Conservation (phyloP, 768 basidiomycete genomes). For the Podaxis pistillaris region DNA sequence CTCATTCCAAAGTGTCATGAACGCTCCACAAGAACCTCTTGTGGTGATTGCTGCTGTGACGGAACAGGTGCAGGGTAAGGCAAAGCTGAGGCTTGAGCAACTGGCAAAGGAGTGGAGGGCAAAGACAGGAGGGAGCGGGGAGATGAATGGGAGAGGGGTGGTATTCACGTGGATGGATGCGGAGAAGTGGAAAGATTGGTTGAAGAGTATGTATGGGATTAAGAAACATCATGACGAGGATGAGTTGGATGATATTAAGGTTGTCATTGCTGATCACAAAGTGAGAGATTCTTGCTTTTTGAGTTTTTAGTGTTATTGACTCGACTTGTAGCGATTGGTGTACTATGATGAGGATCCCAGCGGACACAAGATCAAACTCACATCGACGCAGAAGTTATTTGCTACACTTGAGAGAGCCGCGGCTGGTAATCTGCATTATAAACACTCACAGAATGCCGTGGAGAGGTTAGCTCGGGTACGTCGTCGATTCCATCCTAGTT, state of each 20-base stretch:
- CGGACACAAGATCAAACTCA: conserved; percentile 55
- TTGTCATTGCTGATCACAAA: conserved; percentile 81
- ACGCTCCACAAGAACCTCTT: conserved; percentile 67
- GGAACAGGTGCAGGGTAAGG: conserved; percentile 31
- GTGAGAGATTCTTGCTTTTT: conserved; percentile 37
- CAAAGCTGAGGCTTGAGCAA: conserved; percentile 46
- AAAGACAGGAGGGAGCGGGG: conserved; percentile 37
- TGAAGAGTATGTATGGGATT: conserved; percentile 90
- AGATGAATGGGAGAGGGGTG: conserved; percentile 51
- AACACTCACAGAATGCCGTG: conserved; percentile 67
- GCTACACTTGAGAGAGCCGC: conserved; percentile 69
- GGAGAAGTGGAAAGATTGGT: conserved; percentile 81
- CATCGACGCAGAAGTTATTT: conserved; percentile 51
- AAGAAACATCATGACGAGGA: conserved; percentile 22
- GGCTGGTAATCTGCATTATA: conserved; percentile 44
- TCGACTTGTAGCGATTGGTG: conserved; percentile 50
- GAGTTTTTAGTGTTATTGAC: background rate
- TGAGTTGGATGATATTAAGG: conserved; percentile 37
- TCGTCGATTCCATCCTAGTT: conserved; percentile 6
- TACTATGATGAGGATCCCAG: conserved; percentile 73
- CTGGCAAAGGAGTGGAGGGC: conserved; percentile 62
- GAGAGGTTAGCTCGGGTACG: conserved; percentile 66
- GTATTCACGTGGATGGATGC: conserved; percentile 91
- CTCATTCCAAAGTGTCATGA: conserved; percentile 86
- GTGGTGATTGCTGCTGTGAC: conserved; percentile 72